Evolutionary conservation across 768 basidiomycete species (phyloP).

Genomic region (Suillus lakei): DNA sequence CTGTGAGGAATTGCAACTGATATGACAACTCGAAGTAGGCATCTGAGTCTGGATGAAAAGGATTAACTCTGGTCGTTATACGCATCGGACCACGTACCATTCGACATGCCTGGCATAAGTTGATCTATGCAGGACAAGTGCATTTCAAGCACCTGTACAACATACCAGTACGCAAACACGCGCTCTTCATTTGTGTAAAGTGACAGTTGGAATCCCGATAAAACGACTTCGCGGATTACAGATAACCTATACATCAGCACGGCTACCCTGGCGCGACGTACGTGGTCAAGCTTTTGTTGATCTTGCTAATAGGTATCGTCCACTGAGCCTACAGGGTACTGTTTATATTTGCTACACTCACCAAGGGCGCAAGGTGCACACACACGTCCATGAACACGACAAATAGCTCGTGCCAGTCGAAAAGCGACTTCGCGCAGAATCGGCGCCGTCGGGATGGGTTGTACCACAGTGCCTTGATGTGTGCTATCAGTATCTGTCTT

Average conservation of each 20-base stretch:
- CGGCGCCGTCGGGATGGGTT: constrained; percentile 73
- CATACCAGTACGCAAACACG: constrained; percentile 80
- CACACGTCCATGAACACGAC: constrained; percentile 43
- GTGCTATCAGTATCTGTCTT: constrained; percentile 58
- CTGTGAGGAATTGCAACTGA: constrained; percentile 56
- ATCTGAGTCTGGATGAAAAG: constrained; percentile 21
- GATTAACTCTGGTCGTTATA: constrained; percentile 6
- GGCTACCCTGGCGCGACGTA: constrained; percentile 48
- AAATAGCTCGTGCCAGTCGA: constrained; percentile 72
- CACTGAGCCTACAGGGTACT: not conserved
- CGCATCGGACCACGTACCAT: constrained; percentile 37
- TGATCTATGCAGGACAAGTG: constrained; percentile 60
- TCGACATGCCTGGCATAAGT: constrained; percentile 43
- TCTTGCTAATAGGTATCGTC: constrained; percentile 14
- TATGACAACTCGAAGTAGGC: constrained; percentile 51
- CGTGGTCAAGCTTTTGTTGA: constrained; percentile 32
- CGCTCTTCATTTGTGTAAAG: constrained; percentile 71
- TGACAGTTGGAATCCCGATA: constrained; percentile 79
- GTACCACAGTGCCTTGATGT: constrained; percentile 65
- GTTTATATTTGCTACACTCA: constrained; percentile 1
- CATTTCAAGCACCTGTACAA: constrained; percentile 55
- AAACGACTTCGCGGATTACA: constrained; percentile 66
- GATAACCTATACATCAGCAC: constrained; percentile 64
- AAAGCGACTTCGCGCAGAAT: constrained; percentile 62
- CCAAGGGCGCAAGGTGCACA: constrained; percentile 22